These are phyloP conservation scores for Cladosporium sp. DNA, from an alignment of 2,329 filamentous ascomycete species.

Conservation along the genomic window DNA sequence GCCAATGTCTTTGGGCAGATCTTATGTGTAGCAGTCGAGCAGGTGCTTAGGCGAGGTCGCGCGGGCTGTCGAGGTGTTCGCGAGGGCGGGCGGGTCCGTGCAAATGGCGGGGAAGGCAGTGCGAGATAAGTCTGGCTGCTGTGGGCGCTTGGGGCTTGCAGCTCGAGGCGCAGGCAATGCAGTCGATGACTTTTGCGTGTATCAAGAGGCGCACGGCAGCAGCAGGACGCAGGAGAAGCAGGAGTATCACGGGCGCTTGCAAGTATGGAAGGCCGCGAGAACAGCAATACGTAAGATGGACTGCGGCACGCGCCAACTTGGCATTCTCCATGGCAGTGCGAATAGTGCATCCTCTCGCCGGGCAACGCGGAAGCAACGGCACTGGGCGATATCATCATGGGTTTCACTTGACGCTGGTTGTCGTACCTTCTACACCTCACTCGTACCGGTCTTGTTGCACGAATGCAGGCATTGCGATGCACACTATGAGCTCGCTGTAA, in stretches of 20 bases:
- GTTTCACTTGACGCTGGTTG: not conserved
- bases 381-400: not conserved
- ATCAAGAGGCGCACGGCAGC: no score
- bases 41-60: not conserved
- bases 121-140: not conserved
- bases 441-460: no score
- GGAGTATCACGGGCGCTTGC: not conserved
- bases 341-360: not conserved
- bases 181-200: not conserved
- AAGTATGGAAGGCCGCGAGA: not conserved
- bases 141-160: not conserved
- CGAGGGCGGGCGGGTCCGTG: not conserved
- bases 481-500: no score
- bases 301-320: not conserved
- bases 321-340: not conserved
- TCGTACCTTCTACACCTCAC: not conserved
- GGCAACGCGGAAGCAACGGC: slow-evolving; percentile 2
- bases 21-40: not conserved
- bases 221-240: not conserved
- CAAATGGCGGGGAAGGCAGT: not conserved
- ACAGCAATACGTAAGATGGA: not conserved
- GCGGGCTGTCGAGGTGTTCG: not conserved
- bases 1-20: not conserved
- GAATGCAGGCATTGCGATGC: no score
- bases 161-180: not conserved